These are phyloP conservation scores for Claviceps humidiphila DNA, from an alignment of 2,329 filamentous ascomycete species.

Conservation along the genomic window DNA sequence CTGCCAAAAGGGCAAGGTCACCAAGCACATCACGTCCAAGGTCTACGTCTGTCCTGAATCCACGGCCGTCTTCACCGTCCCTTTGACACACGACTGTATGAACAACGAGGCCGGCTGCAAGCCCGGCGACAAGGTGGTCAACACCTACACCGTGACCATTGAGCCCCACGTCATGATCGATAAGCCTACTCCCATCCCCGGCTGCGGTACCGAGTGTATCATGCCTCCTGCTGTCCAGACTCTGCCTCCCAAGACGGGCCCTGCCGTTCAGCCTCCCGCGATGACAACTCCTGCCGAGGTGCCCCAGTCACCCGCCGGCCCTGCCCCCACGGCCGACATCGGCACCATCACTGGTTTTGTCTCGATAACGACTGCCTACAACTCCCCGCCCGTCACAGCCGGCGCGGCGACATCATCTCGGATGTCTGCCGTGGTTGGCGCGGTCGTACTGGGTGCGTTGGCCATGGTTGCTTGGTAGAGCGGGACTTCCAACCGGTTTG, in stretches of 20 bases:
- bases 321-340: not conserved
- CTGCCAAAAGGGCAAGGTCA: conserved; percentile 12
- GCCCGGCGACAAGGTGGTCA: conserved; percentile 13
- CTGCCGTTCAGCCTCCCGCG: not conserved
- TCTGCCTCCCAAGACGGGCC: conserved; percentile 1
- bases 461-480: conserved; percentile 11
- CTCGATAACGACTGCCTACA: conserved; percentile 1
- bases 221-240: conserved; percentile 9
- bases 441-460: conserved; percentile 10
- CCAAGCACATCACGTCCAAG: conserved; percentile 13
- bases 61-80: conserved; percentile 17
- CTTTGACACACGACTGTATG: conserved; percentile 16
- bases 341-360: not conserved
- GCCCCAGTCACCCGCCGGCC: not conserved
- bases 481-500: no score
- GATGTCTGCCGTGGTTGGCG: conserved; percentile 6
- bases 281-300: not conserved
- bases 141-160: conserved; percentile 13
- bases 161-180: conserved; percentile 13
- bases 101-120: conserved; percentile 15
- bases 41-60: conserved; percentile 12
- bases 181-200: conserved; percentile 13
- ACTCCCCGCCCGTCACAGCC: conserved; percentile 6
- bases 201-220: conserved; percentile 6
- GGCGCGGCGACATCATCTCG: conserved; percentile 10